Evolutionary conservation across 2,329 filamentous ascomycete species (phyloP).

Genomic region (Bipolaris sorokiniana): DNA sequence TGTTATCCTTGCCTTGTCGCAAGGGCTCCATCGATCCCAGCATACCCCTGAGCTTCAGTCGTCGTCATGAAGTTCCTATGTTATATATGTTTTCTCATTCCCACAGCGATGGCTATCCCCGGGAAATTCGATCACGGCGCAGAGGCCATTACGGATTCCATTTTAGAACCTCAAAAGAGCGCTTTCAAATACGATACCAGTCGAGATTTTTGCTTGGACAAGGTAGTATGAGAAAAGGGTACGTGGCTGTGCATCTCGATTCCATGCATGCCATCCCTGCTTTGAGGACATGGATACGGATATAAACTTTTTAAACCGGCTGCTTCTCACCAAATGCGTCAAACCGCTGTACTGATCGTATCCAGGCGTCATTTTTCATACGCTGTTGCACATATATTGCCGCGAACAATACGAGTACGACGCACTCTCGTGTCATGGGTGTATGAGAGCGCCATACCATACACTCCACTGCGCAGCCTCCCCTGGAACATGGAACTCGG

Average conservation of each 20-base stretch:
- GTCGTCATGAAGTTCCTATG: too few species aligned
- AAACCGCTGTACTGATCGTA: background rate
- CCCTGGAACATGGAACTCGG: slow-evolving; percentile 20
- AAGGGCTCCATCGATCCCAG: too few species aligned
- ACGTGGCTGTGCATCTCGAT: background rate
- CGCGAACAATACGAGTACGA: slow-evolving; percentile 21
- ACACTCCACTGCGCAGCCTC: slow-evolving; percentile 21
- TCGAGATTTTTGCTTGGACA: slow-evolving; percentile 20
- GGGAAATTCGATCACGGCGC: background rate
- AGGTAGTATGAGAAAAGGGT: slow-evolving; percentile 20
- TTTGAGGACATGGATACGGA: too few species aligned
- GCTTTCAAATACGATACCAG: slow-evolving; percentile 12
- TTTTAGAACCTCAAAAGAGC: too few species aligned
- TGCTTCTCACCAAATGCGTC: background rate
- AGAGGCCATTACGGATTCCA: background rate
- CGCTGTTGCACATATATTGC: slow-evolving; percentile 27
- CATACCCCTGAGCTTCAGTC: too few species aligned
- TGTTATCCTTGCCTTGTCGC: too few species aligned
- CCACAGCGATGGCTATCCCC: background rate
- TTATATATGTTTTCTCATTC: too few species aligned
- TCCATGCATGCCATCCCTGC: too few species aligned
- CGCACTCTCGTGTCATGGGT: slow-evolving; percentile 24
- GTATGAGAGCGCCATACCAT: slow-evolving; percentile 18
- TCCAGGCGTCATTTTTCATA: slow-evolving; percentile 21
- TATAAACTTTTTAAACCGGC: too few species aligned